Conservation (phyloP, 2,329 filamentous ascomycete genomes). For the Tothia fuscella region DNA sequence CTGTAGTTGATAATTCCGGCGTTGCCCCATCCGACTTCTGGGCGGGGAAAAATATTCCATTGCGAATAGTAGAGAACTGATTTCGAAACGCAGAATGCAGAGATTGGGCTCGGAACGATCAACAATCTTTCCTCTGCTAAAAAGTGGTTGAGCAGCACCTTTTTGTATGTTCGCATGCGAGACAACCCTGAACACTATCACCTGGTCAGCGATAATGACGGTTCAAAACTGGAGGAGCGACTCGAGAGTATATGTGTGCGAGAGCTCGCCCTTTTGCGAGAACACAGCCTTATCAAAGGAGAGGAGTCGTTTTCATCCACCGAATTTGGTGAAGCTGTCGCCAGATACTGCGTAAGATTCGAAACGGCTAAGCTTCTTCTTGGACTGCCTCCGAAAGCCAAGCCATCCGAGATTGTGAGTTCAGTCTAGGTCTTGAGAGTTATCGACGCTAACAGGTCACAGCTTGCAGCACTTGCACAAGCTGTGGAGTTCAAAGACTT, state of each 20-base stretch:
- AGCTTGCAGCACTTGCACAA: slow-evolving; percentile 56
- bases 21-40: too few relatives aligned
- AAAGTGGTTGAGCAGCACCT: slow-evolving; percentile 65
- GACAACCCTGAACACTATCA: slow-evolving; percentile 62
- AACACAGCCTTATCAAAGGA: slow-evolving; percentile 44
- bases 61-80: neutral
- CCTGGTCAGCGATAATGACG: slow-evolving; percentile 39
- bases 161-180: slow-evolving; percentile 62
- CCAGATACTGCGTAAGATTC: slow-evolving; percentile 68
- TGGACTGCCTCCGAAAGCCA: slow-evolving; percentile 46
- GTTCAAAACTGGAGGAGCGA: slow-evolving; percentile 44
- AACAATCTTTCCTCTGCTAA: slow-evolving; percentile 52
- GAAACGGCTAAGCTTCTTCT: slow-evolving; percentile 66
- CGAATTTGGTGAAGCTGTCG: slow-evolving; percentile 69
- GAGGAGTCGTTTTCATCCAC: slow-evolving; percentile 46
- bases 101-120: slow-evolving; percentile 66
- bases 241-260: slow-evolving; percentile 60
- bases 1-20: too few relatives aligned
- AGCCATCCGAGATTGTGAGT: slow-evolving; percentile 57
- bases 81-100: slow-evolving; percentile 47
- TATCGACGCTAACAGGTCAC: slow-evolving; percentile 5
- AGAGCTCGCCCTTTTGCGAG: slow-evolving; percentile 53
- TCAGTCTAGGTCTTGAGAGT: slow-evolving; percentile 10
- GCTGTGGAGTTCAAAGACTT: slow-evolving; percentile 63
- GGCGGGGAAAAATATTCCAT: too few relatives aligned